Evolutionary conservation across 139 green algal genomes (phyloP), one percentile per base, ranked within the genome.

Genomic region (Closterium sp.): DNA sequence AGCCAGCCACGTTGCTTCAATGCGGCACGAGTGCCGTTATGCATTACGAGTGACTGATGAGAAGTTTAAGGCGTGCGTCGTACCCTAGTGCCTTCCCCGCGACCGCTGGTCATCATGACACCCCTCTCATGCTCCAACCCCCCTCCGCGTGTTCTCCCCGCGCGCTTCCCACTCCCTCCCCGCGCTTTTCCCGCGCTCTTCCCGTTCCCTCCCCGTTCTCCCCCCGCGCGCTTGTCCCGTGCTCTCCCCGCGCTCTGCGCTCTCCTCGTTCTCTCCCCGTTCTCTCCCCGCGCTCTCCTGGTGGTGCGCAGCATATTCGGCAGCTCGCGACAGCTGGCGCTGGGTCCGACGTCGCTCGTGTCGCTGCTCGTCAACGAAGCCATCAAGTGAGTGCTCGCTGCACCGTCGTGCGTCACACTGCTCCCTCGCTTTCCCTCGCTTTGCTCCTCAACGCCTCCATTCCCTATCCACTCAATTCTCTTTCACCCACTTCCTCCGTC

Each of bases 311-410:
- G 86, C 86, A 38, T 89, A 22, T 89, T 89, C 30, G 86, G 86
- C 29, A 89, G 29, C 29, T 89, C 86, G 86, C 86, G 86, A 31
- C 86, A 89, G 86, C 86, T 89, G 86, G 86, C 86, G 31, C 29
- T 89, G 86, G 86, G 86, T 13, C 86, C 86, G 13, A 89, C 86
- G 9, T 38, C 86, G 19, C 30, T 89, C 13, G 86, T 89, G 86
- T 34, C 86, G 86, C 86, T 89, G 28, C 30, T 89, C 10, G 86
- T 89, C 3, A 31, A 29, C 10, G 86, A 89, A 50, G 86, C 86
- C 86, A 89, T 89, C 86, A 89, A 42, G 86, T 89, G 86, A 87
- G 85, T 87, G 85, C 85, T 30, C 84, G 84, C 73, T 87, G 50
- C 50, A 5, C 32, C 32, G 2, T 38, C 32, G 32, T 3, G 32